Conservation (phyloP, 1,284 basidiomycete genomes). For the Puccinia sorghi region DNA sequence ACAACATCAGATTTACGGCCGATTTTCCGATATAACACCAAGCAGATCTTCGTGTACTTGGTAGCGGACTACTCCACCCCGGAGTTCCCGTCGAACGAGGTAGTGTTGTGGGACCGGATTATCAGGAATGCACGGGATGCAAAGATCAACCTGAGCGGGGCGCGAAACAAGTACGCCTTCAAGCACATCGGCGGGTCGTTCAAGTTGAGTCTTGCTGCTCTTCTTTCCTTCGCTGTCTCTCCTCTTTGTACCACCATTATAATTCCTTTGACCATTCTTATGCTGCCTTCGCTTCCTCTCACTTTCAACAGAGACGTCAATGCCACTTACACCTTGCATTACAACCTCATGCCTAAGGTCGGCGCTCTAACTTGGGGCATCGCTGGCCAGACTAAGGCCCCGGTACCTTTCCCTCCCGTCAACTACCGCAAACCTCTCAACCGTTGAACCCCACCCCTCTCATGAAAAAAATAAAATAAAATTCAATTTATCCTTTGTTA, state of each 20-base stretch:
- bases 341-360: conserved; percentile 87
- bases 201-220: conserved; percentile 64
- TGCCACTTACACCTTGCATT: conserved; percentile 75
- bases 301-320: conserved; percentile 64
- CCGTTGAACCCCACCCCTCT: background rate
- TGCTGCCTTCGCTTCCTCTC: background rate
- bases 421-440: conserved; percentile 41
- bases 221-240: background rate
- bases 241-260: no score
- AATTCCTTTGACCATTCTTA: background rate
- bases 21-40: conserved; percentile 91
- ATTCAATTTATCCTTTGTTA: background rate
- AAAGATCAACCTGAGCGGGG: conserved; percentile 65
- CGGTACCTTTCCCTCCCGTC: conserved; percentile 63
- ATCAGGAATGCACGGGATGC: conserved; percentile 75
- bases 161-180: conserved; percentile 80
- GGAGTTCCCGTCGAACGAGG: conserved; percentile 72
- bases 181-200: conserved; percentile 74
- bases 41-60: conserved; percentile 82
- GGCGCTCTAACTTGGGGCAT: conserved; percentile 75
- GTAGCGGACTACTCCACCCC: conserved; percentile 74
- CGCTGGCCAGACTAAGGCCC: conserved; percentile 66
- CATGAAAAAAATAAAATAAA: background rate
- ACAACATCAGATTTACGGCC: conserved; percentile 78
- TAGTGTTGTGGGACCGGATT: conserved; percentile 89